phyloP scores from a whole-genome alignment of 164 flowering plant species.

The Echeveria elegans region DNA sequence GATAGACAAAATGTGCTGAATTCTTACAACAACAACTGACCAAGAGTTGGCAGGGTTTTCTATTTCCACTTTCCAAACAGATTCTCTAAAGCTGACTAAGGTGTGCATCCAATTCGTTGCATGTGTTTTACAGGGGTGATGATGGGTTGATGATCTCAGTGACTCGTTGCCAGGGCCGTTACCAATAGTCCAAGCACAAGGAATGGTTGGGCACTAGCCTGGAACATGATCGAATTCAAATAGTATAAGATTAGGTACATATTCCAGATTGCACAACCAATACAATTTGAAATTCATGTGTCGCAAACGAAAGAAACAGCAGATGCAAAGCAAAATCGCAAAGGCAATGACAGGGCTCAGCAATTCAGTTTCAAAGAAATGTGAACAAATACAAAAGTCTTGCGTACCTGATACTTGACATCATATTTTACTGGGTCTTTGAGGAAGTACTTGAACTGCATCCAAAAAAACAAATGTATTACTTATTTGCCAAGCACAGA shows the following conservation, averaged over 20 bases:
- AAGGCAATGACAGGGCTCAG: neutral
- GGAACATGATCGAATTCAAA: slow-evolving; percentile 12
- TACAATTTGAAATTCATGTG: neutral
- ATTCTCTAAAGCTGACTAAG: neutral
- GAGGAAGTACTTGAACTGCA: slow-evolving; percentile 86
- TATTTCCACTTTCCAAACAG: neutral
- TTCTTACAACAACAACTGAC: neutral
- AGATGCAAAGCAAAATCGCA: neutral
- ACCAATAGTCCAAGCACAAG: slow-evolving; percentile 80
- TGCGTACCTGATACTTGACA: slow-evolving; percentile 83
- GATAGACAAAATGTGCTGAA: neutral
- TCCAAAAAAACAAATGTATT: neutral
- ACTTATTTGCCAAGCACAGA: neutral
- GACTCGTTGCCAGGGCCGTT: slow-evolving; percentile 82
- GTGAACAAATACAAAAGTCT: neutral
- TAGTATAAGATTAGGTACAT: neutral
- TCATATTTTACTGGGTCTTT: slow-evolving; percentile 89
- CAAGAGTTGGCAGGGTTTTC: neutral
- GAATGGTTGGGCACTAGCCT: slow-evolving; percentile 97
- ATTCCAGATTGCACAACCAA: neutral
- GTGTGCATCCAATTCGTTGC: neutral
- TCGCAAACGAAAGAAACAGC: neutral
- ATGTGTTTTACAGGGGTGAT: neutral
- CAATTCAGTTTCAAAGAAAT: neutral
- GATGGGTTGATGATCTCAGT: slow-evolving; percentile 17